A percentile compares a stretch with the other conserved stretches of the same genome.
Conservation (phyloP, 192 early-diverging fungal species). For the Oehlia diaphana region DNA sequence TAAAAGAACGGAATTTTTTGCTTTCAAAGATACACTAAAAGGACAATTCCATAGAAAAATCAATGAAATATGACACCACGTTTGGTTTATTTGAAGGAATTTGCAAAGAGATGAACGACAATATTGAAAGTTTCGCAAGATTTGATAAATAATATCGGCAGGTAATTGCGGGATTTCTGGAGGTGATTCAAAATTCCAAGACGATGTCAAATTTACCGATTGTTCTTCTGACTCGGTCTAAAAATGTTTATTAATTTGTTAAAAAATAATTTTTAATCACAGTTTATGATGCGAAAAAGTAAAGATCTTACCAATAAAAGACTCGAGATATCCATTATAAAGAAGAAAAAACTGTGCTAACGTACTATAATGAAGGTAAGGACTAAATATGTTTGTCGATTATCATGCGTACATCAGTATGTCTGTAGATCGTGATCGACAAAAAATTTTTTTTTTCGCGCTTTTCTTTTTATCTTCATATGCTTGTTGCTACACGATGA, state of each 20-base stretch:
- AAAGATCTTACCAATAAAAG: background rate
- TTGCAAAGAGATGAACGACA: background rate
- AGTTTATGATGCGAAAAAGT: background rate
- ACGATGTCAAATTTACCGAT: background rate
- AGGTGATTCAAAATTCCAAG: background rate
- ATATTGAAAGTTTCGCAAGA: background rate
- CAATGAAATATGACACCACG: background rate
- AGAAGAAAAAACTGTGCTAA: too few relatives aligned
- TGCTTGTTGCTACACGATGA: slow-evolving; percentile 31
- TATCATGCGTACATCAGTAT: too few relatives aligned
- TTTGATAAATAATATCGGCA: background rate
- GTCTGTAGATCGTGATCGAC: too few relatives aligned
- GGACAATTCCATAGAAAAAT: background rate
- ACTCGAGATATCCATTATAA: background rate
- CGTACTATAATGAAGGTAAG: too few relatives aligned
- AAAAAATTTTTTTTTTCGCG: too few relatives aligned
- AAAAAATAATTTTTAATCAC: background rate
- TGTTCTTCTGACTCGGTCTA: background rate
- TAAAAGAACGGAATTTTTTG: background rate
- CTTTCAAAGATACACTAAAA: background rate
- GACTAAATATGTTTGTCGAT: too few relatives aligned
- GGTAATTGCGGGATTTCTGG: background rate
- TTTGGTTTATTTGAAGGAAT: background rate
- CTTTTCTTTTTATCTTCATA: background rate
- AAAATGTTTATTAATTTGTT: too few relatives aligned